Base-by-base conservation (phyloP, 805 yeast genomes). In the Pichia thaimueangensis region DNA sequence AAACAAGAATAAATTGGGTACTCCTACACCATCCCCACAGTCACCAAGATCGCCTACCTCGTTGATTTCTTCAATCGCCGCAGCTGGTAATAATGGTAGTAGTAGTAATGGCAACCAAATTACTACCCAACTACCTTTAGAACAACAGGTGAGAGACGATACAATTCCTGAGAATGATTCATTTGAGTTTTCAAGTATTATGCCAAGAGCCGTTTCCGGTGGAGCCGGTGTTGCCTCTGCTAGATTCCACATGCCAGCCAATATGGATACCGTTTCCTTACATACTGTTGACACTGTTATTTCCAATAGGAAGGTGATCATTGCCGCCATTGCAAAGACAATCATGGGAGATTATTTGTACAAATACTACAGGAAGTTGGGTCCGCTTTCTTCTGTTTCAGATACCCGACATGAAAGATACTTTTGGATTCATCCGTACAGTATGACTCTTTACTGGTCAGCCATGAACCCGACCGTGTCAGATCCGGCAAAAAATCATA, bases 381-480 rank as follows among this genome's bases (percentile, higher is more conserved):
- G 89, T 1, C 82, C 88, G 13, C 68, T 86, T 38, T 81, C 86
- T 30, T 72, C 82, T 1, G 71, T 86, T 17, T 75, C 91, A 0
- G 93, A 87, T 39, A 74, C 76, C 32, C 75, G 96, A 46, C 98
- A 91, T 57, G 93, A 84, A 57, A 74, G 97, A 50, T 91, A 78
- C 65, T 91, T 91, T 72, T 93, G 97, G 97, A 77, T 93, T 35
- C 95, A 91, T 63, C 97, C 98, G 3, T 89, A 89, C 62, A 82
- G 93, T 8, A 65, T 87, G 68, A 86, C 96, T 0, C 68, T 91
- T 36, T 88, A 86, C 62, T 91, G 98, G 98, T 81, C 91, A 3
- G 71, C 75, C 5, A 71, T 79, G 11, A 86, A 85, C 55, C 97
- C 97, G 1, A 82, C 82, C 0, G 58, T 83, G 37, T 73, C 78